These are phyloP conservation scores for Ascomycota sp. DNA, from an alignment of 2,329 filamentous ascomycete species.

Conservation along the genomic window DNA sequence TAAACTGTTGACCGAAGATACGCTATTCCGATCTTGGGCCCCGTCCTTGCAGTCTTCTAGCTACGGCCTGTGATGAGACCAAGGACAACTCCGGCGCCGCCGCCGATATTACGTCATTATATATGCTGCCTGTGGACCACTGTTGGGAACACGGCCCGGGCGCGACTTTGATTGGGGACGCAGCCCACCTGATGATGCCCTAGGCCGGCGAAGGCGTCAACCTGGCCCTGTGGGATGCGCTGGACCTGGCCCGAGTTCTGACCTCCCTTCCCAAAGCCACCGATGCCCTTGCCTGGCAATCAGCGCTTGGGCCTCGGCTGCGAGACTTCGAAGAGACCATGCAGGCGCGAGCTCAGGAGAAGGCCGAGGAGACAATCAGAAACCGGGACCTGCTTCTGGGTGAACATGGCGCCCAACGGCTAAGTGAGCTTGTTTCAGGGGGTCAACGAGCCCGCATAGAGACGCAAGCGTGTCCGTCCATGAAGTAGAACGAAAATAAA, in stretches of 20 bases:
- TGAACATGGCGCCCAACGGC: too few relatives aligned
- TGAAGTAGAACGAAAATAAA: too few relatives aligned
- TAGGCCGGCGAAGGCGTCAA: conserved; percentile 34
- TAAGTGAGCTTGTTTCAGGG: too few relatives aligned
- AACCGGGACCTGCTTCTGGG: conserved; percentile 2
- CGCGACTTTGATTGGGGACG: conserved; percentile 31
- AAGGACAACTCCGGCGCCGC: conserved; percentile 4
- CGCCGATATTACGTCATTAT: conserved; percentile 7
- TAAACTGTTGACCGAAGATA: conserved; percentile 5
- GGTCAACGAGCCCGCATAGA: too few relatives aligned
- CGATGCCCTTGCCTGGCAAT: conserved; percentile 3
- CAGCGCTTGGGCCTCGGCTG: conserved; percentile 4
- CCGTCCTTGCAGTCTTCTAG: conserved; percentile 9
- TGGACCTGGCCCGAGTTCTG: conserved; percentile 18
- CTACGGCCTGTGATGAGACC: conserved; percentile 7
- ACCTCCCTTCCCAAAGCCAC: background rate
- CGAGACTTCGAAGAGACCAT: conserved; percentile 1
- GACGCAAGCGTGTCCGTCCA: too few relatives aligned
- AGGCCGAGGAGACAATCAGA: conserved; percentile 2
- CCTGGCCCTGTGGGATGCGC: conserved; percentile 26
- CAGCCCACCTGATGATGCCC: conserved; percentile 31
- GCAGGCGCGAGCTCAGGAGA: conserved; percentile 1
- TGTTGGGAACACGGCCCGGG: conserved; percentile 20
- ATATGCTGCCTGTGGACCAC: conserved; percentile 21
- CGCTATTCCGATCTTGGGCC: conserved; percentile 9